Base-by-base conservation (phyloP, 305 asterid genomes). In the Fraxinus greggii region DNA sequence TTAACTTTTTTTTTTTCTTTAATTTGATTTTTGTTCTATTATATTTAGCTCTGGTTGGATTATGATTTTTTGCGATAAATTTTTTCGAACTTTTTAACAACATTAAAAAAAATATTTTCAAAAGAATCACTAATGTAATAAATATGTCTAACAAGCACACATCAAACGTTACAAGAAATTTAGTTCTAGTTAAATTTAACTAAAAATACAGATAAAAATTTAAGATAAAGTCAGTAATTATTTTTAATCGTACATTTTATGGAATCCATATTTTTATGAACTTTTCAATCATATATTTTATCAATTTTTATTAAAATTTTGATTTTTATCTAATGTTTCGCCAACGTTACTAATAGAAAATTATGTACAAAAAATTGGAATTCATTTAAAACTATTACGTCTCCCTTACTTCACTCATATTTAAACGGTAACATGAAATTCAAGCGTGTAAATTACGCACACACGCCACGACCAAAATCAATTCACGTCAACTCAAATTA, bases 391-490 rank as follows among this genome's bases (percentile, higher is more conserved):
- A 7, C 48, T 45, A 15, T 15, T 45, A 45, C 59, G 59, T 48
- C 59, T 48, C 59, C 7, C 21, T 48, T 45, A 13, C 56, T 45
- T 48, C 59, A 48, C 59, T 48, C 7, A 48, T 48, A 76, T 13
- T 13, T 63, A n/a, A 79, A 67, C 72, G 33, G 72, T 70, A 45
- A 80, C 78, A 21, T 1, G 45, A 28, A 48, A 56, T 69, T 24
- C 79, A 72, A 78, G 86, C 85, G 85, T 78, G 79, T 29, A 35
- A 40, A 29, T 45, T 56, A 78, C 85, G 85, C 82, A 78, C 21
- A 3, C 17, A 42, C 54, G 3, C n/a, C n/a, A 42, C 13, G 54
- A 42, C 28, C 72, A 77, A 69, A 28, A 24, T 59, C 56, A 31
- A 48, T 61, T 29, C 59, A 56, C 79, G 77, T 77, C 76, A 56